phyloP scores from a whole-genome alignment of 306 rosid genomes.

The Crataegus laevigata region DNA sequence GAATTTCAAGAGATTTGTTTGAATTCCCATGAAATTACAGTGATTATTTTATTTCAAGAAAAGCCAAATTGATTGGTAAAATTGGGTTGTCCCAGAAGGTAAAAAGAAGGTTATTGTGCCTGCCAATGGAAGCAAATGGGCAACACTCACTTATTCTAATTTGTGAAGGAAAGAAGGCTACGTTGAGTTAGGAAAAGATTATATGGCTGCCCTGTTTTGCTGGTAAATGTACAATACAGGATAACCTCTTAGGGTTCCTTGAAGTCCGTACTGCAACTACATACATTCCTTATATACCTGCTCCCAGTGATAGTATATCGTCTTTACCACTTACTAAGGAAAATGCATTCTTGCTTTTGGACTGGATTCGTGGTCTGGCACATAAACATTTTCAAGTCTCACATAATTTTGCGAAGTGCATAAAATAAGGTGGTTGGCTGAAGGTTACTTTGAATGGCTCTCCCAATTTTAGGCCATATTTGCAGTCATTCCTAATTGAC shows the following conservation, averaged over 20 bases:
- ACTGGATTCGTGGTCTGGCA: constrained; percentile 45
- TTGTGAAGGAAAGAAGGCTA: constrained; percentile 46
- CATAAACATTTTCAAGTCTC: constrained; percentile 8
- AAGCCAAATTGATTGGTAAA: no score
- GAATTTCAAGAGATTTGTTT: no score
- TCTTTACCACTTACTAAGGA: constrained; percentile 43
- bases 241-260: constrained; percentile 39
- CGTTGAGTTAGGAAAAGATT: constrained; percentile 52
- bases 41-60: no score
- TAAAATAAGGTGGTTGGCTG: constrained; percentile 64
- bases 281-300: constrained; percentile 54
- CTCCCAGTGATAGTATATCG: constrained; percentile 47
- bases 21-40: no score
- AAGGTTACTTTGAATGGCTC: constrained; percentile 37
- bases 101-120: constrained; percentile 54
- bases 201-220: constrained; percentile 27
- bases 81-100: no score
- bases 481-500: no score
- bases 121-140: constrained; percentile 67
- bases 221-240: constrained; percentile 15
- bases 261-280: constrained; percentile 25
- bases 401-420: constrained; percentile 32
- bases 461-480: constrained; percentile 36
- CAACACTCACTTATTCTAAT: constrained; percentile 45
- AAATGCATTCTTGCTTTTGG: constrained; percentile 55